Evolutionary conservation across 169 alveolate genomes (phyloP), one percentile per base, ranked within the genome.

Genomic region (Plasmodium vivax): DNA sequence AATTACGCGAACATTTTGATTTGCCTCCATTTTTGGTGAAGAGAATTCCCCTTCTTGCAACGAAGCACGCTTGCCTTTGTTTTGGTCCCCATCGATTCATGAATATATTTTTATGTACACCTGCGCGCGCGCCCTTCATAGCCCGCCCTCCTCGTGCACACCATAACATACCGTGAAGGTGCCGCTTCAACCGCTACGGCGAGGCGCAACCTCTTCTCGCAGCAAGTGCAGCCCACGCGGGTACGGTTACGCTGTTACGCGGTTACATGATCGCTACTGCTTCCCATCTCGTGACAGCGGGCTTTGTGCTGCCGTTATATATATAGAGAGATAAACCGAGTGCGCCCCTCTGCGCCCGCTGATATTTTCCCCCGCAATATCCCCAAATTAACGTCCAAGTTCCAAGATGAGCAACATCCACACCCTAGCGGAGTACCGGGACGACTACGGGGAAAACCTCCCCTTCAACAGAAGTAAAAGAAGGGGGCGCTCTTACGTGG

Each of bases 391-490:
- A 82, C 54, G 62, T 51, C 27, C 32, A 16, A 43, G 38, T 14
- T 19, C 43, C 79, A 90, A 38, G 23, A 90, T 90, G 94, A 90
- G 94, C 73, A 90, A 90, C 80, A 90, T 90, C 23, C 94, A 90
- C 51, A 90, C 94, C n/a, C 73, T 90, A 90, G 94, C 88, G 27
- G 94, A 90, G 9, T 90, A 80, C 72, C 34, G 94, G 73, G 94
- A 90, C 47, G 91, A 45, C 16, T 58, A 90, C 51, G 83, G 79
- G 56, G 94, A 90, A 45, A 68, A 90, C 34, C 73, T 62, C 16
- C 94, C 94, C 41, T 80, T 90, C 82, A 90, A 90, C 30, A 90
- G 91, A 90, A 90, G 94, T 90, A 90, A 79, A 41, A 83, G 72
- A 83, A 83, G 27, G 27, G 62, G 27, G 71, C 6, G 23, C 71